Evolutionary conservation across 2,329 filamentous ascomycete genomes (phyloP).

Genomic region (Bipolaris cookei): DNA sequence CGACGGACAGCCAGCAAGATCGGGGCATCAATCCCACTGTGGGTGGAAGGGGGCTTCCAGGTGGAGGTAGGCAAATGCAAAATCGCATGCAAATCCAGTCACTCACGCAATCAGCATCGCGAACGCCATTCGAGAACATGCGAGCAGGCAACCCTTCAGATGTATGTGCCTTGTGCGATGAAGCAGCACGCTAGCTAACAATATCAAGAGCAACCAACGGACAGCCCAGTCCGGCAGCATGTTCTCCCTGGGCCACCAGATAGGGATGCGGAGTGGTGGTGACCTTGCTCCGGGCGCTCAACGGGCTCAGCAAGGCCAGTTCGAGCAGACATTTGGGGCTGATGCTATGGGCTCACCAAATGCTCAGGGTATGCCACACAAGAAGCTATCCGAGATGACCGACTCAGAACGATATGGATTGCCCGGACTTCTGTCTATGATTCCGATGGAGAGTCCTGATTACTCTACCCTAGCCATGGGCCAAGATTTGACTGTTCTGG

Average conservation of each 20-base stretch:
- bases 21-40: conserved; percentile 40
- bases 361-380: conserved; percentile 48
- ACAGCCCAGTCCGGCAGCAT: conserved; percentile 38
- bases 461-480: conserved; percentile 62
- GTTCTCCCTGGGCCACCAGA: conserved; percentile 41
- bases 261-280: conserved; percentile 27
- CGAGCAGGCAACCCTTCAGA: conserved; percentile 46
- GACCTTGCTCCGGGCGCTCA: conserved; percentile 37
- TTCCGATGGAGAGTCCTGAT: conserved; percentile 61
- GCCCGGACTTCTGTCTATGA: conserved; percentile 64
- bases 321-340: conserved; percentile 42
- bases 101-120: conserved; percentile 32
- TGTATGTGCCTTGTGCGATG: neutral
- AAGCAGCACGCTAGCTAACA: conserved; percentile 14
- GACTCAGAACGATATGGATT: conserved; percentile 66
- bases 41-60: conserved; percentile 36
- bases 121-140: conserved; percentile 43
- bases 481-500: conserved; percentile 68
- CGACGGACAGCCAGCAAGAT: conserved; percentile 47
- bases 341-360: conserved; percentile 40
- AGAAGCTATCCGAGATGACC: conserved; percentile 63
- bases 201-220: conserved; percentile 31
- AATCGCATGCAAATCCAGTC: neutral
- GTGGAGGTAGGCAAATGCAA: conserved; percentile 26
- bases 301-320: conserved; percentile 40